Conservation (phyloP, 2,329 filamentous ascomycete genomes). For the Plenodomus biglobosus region DNA sequence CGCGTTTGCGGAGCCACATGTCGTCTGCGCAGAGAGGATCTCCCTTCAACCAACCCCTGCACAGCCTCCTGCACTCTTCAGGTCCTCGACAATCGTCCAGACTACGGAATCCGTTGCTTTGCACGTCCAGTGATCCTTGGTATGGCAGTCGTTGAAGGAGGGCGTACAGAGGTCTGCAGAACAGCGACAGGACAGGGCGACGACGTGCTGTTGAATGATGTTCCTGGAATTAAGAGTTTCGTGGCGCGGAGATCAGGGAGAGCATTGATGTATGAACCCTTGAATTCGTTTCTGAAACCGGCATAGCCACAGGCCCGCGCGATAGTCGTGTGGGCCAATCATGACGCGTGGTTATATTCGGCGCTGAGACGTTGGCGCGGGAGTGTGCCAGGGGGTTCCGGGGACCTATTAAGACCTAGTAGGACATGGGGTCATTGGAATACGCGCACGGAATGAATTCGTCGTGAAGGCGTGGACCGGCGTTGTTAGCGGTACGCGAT, state of each 20-base stretch:
- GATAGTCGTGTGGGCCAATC: slow-evolving; percentile 21
- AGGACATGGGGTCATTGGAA: background rate
- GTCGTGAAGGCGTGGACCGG: background rate
- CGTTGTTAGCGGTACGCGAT: no score
- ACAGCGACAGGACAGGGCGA: background rate
- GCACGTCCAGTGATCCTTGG: background rate
- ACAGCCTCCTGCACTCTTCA: background rate
- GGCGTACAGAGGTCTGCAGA: slow-evolving; percentile 1
- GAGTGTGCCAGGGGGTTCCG: slow-evolving; percentile 11
- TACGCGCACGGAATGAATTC: background rate
- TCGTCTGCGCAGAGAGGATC: background rate
- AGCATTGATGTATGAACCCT: slow-evolving; percentile 19
- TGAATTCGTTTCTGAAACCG: slow-evolving; percentile 27
- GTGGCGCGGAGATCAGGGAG: slow-evolving; percentile 13
- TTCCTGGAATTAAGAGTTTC: background rate
- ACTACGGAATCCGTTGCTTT: background rate
- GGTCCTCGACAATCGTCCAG: background rate
- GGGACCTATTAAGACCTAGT: slow-evolving; percentile 21
- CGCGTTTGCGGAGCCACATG: slow-evolving; percentile 29
- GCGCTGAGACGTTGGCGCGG: slow-evolving; percentile 34
- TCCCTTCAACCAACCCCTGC: background rate
- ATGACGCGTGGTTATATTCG: slow-evolving; percentile 11
- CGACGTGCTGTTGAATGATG: slow-evolving; percentile 4
- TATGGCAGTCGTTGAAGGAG: background rate
- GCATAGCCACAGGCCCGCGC: slow-evolving; percentile 24